Evolutionary conservation across 2,329 filamentous ascomycete species (phyloP), one percentile per base, ranked within the genome.

Genomic region (Colletotrichum sp.): DNA sequence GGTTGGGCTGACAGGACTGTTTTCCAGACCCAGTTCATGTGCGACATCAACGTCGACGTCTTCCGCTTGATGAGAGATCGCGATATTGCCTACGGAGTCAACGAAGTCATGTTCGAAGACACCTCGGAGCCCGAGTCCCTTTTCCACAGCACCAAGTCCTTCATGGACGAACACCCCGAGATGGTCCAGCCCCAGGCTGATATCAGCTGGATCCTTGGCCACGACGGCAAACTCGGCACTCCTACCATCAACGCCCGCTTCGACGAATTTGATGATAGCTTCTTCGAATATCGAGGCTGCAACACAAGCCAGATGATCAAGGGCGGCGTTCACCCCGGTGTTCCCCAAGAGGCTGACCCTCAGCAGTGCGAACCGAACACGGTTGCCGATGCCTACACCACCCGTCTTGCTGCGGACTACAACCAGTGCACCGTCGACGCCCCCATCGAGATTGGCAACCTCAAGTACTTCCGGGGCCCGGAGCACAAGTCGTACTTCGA

Each of bases 41-140:
- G 89, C 76, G 84, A 90, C 76, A 91, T 97, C 77, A 92, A 95
- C 81, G 97, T 97, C 81, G 95, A 97, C 81, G 91, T 97, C 34
- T 97, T 97, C 86, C 91, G 92, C 62, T 96, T 93, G 87, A 96
- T 97, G 94, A 89, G 92, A 77, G 95, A 97, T 80, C 92, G 95
- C 82, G 93, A 95, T 82, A 94, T 96, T 82, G 94, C 92, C 13
- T 97, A 97, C 81, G 95, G 90, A 15, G 91, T 91, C 81, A 91
- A 89, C 75, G 88, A 89, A 80, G 86, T 86, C 28, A 85, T 87
- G 56, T 81, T 89, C 32, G 86, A 88, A 70, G 85, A 88, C 68
- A 84, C 84, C 8, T 83, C 85, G 34, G 83, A 86, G 13, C 86
- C 87, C 65, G 83, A 84, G 13, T 84, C 82, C 5, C 83, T 91